Percentiles rank a stretch among this genome's conserved stretches.
phyloP scores from a whole-genome alignment of 106 monocot genomes.

The Dendrobium catenatum region DNA sequence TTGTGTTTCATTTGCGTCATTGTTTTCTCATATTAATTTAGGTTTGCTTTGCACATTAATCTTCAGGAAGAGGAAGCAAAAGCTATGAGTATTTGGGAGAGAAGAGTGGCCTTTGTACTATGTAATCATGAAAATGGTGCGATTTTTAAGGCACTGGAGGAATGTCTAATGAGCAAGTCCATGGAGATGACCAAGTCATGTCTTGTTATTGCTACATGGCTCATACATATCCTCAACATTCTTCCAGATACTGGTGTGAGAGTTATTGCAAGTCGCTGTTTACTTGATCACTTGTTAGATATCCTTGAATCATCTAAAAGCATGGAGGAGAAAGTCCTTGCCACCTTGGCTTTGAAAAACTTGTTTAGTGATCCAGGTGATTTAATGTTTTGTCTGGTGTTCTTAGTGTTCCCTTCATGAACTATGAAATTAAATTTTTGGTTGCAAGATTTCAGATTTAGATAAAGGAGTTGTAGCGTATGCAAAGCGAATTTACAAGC shows the following conservation, averaged over 20 bases:
- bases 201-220: slow-evolving; percentile 41
- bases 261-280: slow-evolving; percentile 28
- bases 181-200: slow-evolving; percentile 41
- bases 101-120: slow-evolving; percentile 39
- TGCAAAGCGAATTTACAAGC: slow-evolving; percentile 33
- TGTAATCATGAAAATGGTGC: slow-evolving; percentile 55
- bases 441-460: slow-evolving; percentile 30
- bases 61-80: slow-evolving; percentile 42
- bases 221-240: slow-evolving; percentile 29
- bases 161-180: slow-evolving; percentile 41
- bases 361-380: slow-evolving; percentile 43
- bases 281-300: slow-evolving; percentile 35
- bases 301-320: slow-evolving; percentile 35
- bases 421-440: not conserved
- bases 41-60: not conserved
- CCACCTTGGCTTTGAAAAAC: slow-evolving; percentile 31
- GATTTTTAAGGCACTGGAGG: slow-evolving; percentile 48
- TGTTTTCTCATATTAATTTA: not conserved
- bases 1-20: not conserved
- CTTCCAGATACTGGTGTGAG: slow-evolving; percentile 42
- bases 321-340: slow-evolving; percentile 41
- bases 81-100: slow-evolving; percentile 35
- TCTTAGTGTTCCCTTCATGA: not conserved
- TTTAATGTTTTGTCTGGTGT: not conserved
- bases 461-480: slow-evolving; percentile 24